Evolutionary conservation across 2,329 filamentous ascomycete genomes (phyloP), one percentile per base, ranked within the genome.

Genomic region (Colletotrichum noveboracense): DNA sequence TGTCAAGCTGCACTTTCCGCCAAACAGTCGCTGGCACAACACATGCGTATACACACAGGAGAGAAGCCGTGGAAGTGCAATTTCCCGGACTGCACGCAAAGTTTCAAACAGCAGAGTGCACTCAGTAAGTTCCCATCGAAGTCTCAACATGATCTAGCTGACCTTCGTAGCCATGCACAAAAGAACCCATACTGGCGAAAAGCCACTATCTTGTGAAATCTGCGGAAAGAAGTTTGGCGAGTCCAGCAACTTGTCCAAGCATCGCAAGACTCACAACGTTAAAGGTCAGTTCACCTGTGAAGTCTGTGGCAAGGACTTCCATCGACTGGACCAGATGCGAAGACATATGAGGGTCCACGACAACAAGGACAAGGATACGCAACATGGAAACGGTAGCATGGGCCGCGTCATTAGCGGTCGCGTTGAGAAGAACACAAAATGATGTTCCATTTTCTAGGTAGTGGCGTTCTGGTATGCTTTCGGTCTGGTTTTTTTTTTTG

Each of bases 31-130:
- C 87, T 94, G 8, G 89, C 91, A 56, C 93, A 94, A 80, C 93
- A 95, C 78, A 87, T 91, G 80, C 89, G 92, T 21, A 93, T 90
- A 3, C 93, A 95, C 79, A 93, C 92, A 0, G 91, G 92, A 52
- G 89, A 91, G 76, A 93, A 91, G 77, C 92, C 93, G 30, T 93
- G 91, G 83, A 84, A 87, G 55, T 94, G 93, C 80, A 81, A 84
- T 12, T 81, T 81, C 30, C 79, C 81, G 5, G 87, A 86, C 43
- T 93, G 92, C 77, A 83, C 82, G 26, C 92, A 91, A 80, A 85
- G 86, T 0, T 94, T 94, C 79, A 91, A 93, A 68, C 92, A 94
- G 77, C 92, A 93, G 77, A 93, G 91, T 77, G 92, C 92, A 26
- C 84, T 93, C 26, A 93, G 91, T 93, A 88, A 79, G 89, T 85